These are phyloP conservation scores for Friedmanniomyces simplex DNA, from an alignment of 495 filamentous ascomycete genomes.

Conservation along the genomic window DNA sequence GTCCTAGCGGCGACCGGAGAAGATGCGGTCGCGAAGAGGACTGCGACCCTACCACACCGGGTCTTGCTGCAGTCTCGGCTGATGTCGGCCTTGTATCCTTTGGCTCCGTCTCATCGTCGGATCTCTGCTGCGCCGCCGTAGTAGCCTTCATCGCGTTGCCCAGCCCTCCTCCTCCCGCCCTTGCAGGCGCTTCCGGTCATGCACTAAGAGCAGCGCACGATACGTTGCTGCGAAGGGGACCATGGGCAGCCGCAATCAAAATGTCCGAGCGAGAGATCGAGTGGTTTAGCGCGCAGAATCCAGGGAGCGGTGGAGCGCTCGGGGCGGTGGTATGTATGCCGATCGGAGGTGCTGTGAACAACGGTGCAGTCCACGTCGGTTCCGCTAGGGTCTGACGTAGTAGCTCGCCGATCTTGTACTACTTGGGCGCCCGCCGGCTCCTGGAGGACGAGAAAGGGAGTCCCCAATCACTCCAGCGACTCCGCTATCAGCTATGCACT, in stretches of 20 bases:
- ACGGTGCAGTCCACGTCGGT: too few relatives aligned
- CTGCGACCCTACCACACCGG: background rate
- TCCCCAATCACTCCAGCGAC: too few relatives aligned
- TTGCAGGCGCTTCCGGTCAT: background rate
- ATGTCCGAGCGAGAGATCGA: too few relatives aligned
- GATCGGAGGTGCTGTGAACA: too few relatives aligned
- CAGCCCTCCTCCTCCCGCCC: background rate
- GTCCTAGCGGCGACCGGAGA: background rate
- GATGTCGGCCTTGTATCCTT: background rate
- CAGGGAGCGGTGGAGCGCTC: too few relatives aligned
- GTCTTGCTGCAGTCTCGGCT: background rate
- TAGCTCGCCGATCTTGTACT: too few relatives aligned
- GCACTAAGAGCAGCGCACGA: background rate
- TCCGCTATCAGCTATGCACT: too few relatives aligned
- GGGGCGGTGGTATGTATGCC: too few relatives aligned
- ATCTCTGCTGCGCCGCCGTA: background rate
- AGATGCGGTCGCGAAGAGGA: background rate
- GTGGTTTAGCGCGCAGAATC: too few relatives aligned
- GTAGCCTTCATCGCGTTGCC: conserved; percentile 4
- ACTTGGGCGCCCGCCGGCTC: too few relatives aligned
- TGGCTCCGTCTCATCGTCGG: background rate
- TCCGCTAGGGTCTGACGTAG: too few relatives aligned
- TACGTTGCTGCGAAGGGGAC: background rate
- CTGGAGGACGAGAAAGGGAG: too few relatives aligned
- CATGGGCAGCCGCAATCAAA: background rate